Evolutionary conservation across 306 rosid genomes (phyloP).

Genomic region (Medicago truncatula): MtrunA17r5.0-ANR NC_053045.1:55910001-55910500

Average conservation of each 20-base stretch:
- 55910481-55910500: conserved; percentile 10
- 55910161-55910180: conserved; percentile 9
- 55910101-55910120: conserved; percentile 82
- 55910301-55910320: conserved; percentile 17
- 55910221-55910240: conserved; percentile 1
- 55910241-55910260: conserved; percentile 10
- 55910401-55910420: not conserved
- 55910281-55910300: not conserved
- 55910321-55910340: conserved; percentile 29
- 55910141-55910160: conserved; percentile 71
- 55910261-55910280: conserved; percentile 39
- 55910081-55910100: conserved; percentile 99
- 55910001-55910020: conserved; percentile 43
- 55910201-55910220: conserved; percentile 28
- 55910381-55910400: conserved; percentile 2
- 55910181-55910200: conserved; percentile 10
- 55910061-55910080: conserved; percentile 94
- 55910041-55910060: conserved; percentile 70
- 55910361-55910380: not conserved
- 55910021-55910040: conserved; percentile 86
- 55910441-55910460: conserved; percentile 18
- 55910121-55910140: conserved; percentile 79
- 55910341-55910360: conserved; percentile 13
- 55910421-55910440: conserved; percentile 9
- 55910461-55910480: conserved; percentile 19